Evolutionary conservation across 2,329 filamentous ascomycete genomes (phyloP).

Genomic region (Penicillium sp.): DNA sequence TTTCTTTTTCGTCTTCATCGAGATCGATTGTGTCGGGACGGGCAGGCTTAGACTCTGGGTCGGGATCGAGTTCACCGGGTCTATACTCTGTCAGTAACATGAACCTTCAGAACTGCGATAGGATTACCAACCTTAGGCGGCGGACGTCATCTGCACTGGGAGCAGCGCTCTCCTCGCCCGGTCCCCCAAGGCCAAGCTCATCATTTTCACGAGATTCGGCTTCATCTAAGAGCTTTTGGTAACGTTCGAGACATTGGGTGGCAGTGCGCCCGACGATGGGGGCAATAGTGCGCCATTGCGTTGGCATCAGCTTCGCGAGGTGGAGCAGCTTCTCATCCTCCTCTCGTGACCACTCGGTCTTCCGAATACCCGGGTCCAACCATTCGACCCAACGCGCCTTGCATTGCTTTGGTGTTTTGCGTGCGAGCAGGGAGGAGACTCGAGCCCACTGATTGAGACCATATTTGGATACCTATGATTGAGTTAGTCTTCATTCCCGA

Average conservation of each 20-base stretch:
- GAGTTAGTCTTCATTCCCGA: slow-evolving; percentile 13
- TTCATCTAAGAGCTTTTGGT: slow-evolving; percentile 93
- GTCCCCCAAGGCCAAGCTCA: slow-evolving; percentile 76
- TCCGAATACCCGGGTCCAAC: slow-evolving; percentile 95
- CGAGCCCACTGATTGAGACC: slow-evolving; percentile 97
- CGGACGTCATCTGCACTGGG: slow-evolving; percentile 91
- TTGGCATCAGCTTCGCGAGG: slow-evolving; percentile 96
- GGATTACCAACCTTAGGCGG: slow-evolving; percentile 57
- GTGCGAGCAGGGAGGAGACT: slow-evolving; percentile 91
- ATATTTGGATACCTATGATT: slow-evolving; percentile 69
- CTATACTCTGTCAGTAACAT: slow-evolving; percentile 28
- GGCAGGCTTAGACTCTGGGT: slow-evolving; percentile 93
- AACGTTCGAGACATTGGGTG: slow-evolving; percentile 94
- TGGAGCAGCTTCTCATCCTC: slow-evolving; percentile 97
- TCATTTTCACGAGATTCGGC: slow-evolving; percentile 83
- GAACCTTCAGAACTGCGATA: background rate
- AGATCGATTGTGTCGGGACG: slow-evolving; percentile 95
- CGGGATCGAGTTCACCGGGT: slow-evolving; percentile 93
- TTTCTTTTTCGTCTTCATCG: slow-evolving; percentile 98
- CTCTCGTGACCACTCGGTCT: slow-evolving; percentile 98
- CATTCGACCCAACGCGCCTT: slow-evolving; percentile 98
- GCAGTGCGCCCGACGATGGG: slow-evolving; percentile 94
- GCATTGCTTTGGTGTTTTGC: slow-evolving; percentile 98
- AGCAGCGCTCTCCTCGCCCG: slow-evolving; percentile 75
- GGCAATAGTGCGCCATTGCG: slow-evolving; percentile 97